Conservation (phyloP, 495 filamentous ascomycete species). For the Bryoglossum gracile region DNA sequence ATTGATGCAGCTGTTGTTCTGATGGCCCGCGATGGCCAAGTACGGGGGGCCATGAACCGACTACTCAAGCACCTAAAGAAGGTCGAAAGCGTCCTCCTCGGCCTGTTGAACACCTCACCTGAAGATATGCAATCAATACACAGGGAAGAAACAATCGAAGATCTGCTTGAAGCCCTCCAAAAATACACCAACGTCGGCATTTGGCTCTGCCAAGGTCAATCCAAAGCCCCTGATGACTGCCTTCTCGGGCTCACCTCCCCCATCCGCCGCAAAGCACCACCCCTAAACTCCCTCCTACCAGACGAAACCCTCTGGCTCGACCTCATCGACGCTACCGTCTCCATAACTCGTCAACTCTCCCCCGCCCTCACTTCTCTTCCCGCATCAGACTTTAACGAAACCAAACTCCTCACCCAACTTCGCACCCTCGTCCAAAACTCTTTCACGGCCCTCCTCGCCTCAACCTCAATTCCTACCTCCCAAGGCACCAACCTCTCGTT, state of each 20-base stretch:
- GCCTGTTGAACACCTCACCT: slow-evolving; percentile 53
- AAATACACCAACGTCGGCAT: slow-evolving; percentile 88
- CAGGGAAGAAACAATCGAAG: slow-evolving; percentile 44
- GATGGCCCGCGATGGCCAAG: slow-evolving; percentile 82
- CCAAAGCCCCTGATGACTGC: slow-evolving; percentile 44
- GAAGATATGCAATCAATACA: slow-evolving; percentile 30
- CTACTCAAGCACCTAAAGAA: slow-evolving; percentile 71
- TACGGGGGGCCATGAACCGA: slow-evolving; percentile 74
- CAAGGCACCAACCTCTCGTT: slow-evolving; percentile 59
- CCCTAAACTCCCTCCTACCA: slow-evolving; percentile 55
- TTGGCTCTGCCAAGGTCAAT: slow-evolving; percentile 93
- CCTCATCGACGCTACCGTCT: slow-evolving; percentile 76
- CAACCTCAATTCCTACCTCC: slow-evolving; percentile 42
- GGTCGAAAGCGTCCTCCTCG: slow-evolving; percentile 70
- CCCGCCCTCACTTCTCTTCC: slow-evolving; percentile 21
- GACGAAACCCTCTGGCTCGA: slow-evolving; percentile 89
- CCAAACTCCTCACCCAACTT: slow-evolving; percentile 50
- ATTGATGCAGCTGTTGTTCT: slow-evolving; percentile 90
- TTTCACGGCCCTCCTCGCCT: slow-evolving; percentile 79
- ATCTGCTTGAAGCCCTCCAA: slow-evolving; percentile 67
- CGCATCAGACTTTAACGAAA: slow-evolving; percentile 33
- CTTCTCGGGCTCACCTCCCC: slow-evolving; percentile 19
- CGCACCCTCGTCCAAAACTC: slow-evolving; percentile 79
- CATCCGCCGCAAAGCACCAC: slow-evolving; percentile 36
- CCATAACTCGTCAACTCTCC: slow-evolving; percentile 53